phyloP scores from a whole-genome alignment of 164 flowering plant genomes.

The Vitis vinifera region DNA sequence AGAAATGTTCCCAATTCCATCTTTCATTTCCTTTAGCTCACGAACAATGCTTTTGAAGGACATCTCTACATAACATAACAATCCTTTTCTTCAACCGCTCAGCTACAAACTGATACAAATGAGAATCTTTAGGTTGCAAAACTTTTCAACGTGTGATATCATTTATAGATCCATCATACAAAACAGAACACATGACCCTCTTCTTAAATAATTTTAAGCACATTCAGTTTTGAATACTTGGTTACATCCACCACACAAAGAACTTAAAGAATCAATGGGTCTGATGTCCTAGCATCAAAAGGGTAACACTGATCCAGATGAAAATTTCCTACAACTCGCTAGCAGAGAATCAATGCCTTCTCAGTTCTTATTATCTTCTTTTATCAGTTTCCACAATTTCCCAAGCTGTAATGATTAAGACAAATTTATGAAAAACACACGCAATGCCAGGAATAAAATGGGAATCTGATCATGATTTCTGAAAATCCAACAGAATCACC shows the following conservation, averaged over 20 bases:
- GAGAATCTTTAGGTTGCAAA: neutral
- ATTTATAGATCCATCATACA: too few species aligned
- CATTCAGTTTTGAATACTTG: too few species aligned
- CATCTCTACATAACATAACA: conserved; percentile 35
- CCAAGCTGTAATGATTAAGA: neutral
- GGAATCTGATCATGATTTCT: neutral
- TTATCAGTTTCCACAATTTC: neutral
- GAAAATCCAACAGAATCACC: neutral
- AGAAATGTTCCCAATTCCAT: conserved; percentile 61
- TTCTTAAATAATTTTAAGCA: too few species aligned
- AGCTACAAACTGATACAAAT: neutral
- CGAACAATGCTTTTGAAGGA: conserved; percentile 67
- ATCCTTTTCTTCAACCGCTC: conserved; percentile 9
- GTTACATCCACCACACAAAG: too few species aligned
- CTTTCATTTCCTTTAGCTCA: conserved; percentile 69
- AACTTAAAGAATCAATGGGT: too few species aligned
- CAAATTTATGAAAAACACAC: neutral
- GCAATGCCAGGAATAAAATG: neutral
- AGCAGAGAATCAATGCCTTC: neutral
- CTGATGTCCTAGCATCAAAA: neutral
- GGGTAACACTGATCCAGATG: neutral
- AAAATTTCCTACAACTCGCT: too few species aligned
- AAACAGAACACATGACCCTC: too few species aligned
- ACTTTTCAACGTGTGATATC: neutral
- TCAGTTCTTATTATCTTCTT: neutral